Evolutionary conservation across 2,329 filamentous ascomycete genomes (phyloP).

Genomic region (Tolypocladium tropicale): DNA sequence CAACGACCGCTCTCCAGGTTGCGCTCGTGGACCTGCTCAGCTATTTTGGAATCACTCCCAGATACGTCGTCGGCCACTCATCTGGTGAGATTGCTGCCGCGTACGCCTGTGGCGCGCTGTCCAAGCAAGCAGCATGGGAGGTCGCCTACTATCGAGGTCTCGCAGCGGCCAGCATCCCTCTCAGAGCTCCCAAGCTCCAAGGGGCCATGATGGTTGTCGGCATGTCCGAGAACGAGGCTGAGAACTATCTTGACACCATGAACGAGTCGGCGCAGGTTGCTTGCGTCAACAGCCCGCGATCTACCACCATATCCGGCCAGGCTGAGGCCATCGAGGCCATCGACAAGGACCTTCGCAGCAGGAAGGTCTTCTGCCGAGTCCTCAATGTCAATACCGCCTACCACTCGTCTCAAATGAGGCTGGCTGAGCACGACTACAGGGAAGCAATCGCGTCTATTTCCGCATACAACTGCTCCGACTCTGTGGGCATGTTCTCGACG

Average conservation of each 20-base stretch:
- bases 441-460: conserved; percentile 13
- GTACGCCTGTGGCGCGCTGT: conserved; percentile 26
- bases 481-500: conserved; percentile 29
- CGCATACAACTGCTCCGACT: conserved; percentile 5
- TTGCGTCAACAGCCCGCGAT: conserved; percentile 33
- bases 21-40: conserved; percentile 29
- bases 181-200: conserved; percentile 15
- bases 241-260: conserved; percentile 13
- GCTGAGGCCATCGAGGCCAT: conserved; percentile 18
- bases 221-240: conserved; percentile 17
- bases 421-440: conserved; percentile 25
- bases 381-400: conserved; percentile 30
- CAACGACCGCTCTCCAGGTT: conserved; percentile 30
- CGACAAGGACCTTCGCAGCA: conserved; percentile 17
- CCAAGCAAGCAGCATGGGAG: conserved; percentile 26
- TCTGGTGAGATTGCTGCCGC: conserved; percentile 38
- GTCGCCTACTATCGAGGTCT: conserved; percentile 31
- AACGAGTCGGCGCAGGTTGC: conserved; percentile 22
- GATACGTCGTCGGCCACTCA: conserved; percentile 31
- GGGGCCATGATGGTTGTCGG: conserved; percentile 33
- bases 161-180: conserved; percentile 18
- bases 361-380: conserved; percentile 21
- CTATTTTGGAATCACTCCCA: conserved; percentile 20
- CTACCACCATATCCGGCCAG: conserved; percentile 33
- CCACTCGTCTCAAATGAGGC: conserved; percentile 33